Percentiles rank a stretch among this genome's conserved stretches.
Evolutionary conservation across 2,329 filamentous ascomycete genomes (phyloP).

Genomic region (Nemania diffusa): DNA sequence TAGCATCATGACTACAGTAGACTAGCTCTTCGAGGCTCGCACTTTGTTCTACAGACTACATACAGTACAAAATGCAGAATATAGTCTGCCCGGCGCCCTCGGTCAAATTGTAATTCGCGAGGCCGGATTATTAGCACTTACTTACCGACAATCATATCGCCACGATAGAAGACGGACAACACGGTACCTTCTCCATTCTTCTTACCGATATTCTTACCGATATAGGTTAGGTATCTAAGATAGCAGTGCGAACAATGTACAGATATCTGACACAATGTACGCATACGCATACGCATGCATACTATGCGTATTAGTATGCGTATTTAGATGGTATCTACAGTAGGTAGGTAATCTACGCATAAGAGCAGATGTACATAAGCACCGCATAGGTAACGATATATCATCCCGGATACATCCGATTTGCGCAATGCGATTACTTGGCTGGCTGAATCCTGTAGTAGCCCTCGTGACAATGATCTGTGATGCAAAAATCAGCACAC

Average conservation of each 20-base stretch:
- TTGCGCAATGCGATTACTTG: constrained; percentile 19
- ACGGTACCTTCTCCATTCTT: too few species aligned
- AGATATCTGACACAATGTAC: too few species aligned
- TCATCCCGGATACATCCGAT: constrained; percentile 24
- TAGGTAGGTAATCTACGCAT: neutral
- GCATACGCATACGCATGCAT: too few species aligned
- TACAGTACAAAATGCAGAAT: too few species aligned
- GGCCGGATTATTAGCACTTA: neutral
- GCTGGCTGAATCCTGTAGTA: constrained; percentile 20
- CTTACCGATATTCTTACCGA: too few species aligned
- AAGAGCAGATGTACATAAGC: constrained; percentile 17
- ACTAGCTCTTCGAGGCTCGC: neutral
- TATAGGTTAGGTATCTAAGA: too few species aligned
- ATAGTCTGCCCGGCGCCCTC: too few species aligned
- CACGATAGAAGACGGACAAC: neutral
- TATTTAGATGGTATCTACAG: too few species aligned
- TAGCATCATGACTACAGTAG: too few species aligned
- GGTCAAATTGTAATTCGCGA: constrained; percentile 30
- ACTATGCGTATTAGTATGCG: too few species aligned
- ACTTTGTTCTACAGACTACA: neutral
- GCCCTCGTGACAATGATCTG: constrained; percentile 23
- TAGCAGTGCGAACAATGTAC: neutral
- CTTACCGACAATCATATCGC: neutral
- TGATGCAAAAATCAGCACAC: constrained; percentile 20
- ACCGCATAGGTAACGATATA: constrained; percentile 19